Percentiles rank a stretch among this genome's conserved stretches.
These are phyloP conservation scores for Clonostachys sp. DNA, from an alignment of 2,329 filamentous ascomycete species.

Conservation along the genomic window DNA sequence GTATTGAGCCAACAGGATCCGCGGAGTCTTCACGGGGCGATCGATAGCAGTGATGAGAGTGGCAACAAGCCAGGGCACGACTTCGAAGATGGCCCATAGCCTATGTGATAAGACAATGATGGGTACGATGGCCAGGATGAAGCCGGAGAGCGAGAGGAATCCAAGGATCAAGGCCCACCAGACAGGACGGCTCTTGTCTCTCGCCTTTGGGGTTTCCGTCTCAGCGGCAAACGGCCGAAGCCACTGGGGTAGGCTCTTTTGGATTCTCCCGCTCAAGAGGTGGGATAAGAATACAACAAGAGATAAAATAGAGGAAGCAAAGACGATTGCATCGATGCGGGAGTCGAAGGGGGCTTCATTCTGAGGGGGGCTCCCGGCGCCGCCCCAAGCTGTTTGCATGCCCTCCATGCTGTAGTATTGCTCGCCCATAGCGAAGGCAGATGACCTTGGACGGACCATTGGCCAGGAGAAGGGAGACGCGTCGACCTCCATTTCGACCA, in stretches of 20 bases:
- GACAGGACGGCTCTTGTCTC: constrained; percentile 24
- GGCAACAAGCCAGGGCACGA: constrained; percentile 31
- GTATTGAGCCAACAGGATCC: constrained; percentile 31
- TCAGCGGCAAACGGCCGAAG: constrained; percentile 37
- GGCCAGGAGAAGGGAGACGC: too few species aligned
- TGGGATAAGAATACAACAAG: background rate
- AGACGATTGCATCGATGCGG: background rate
- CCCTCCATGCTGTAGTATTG: too few species aligned
- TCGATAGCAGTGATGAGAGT: constrained; percentile 28
- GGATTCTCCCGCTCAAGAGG: background rate
- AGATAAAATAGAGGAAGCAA: background rate
- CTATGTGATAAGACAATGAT: constrained; percentile 18
- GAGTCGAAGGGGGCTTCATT: background rate
- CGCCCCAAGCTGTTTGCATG: too few species aligned
- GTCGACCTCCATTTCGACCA: too few species aligned
- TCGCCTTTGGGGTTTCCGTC: constrained; percentile 8
- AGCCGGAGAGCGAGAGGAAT: constrained; percentile 22
- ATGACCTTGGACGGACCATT: too few species aligned
- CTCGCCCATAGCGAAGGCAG: too few species aligned
- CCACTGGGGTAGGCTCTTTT: constrained; percentile 29
- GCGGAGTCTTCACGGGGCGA: constrained; percentile 34
- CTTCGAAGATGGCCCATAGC: constrained; percentile 20
- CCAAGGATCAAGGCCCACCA: constrained; percentile 30
- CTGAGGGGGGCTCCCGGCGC: too few species aligned
- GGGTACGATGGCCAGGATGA: constrained; percentile 22